Evolutionary conservation across 1,139 yeast genomes (phyloP), one percentile per base, ranked within the genome.

Genomic region (Debaryomyces nepalensis): DNA sequence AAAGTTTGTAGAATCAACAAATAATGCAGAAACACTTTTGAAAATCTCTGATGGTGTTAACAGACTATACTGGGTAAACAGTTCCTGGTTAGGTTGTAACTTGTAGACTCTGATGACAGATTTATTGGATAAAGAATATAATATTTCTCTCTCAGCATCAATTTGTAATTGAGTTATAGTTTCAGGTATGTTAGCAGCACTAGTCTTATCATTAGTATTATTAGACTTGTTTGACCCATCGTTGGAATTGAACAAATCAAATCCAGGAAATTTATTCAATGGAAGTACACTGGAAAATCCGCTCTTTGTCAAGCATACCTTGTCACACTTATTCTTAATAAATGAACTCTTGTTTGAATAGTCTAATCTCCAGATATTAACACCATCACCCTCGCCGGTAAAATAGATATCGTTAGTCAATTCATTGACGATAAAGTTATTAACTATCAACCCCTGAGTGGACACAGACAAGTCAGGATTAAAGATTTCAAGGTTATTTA

Each of bases 301-400:
- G 9, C 84, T 77, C 58, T 85, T 82, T 1, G 95, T 86, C 40
- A 85, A 73, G 58, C 97, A 88, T 23, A 84, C 80, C 60, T 89
- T 90, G 50, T 82, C 83, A 58, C 96, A 88, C 54, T 83, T 85
- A 57, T 87, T 86, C 49, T 84, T 82, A 58, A 89, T 89, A 87
- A 97, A 93, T 39, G 89, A 85, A 36, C 91, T 93, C 26, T 86
- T 81, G 49, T 84, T 86, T n/a, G 91, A 79, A 59, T 95, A 95
- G 46, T 81, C 84, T 44, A 93, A 71, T 58, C 89, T 90, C 96
- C 97, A 93, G 37, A 95, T 74, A 53, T 91, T 83, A 34, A 78
- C 69, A 2, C 93, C 95, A 52, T 87, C 90, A 14, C 84, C 74
- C 48, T 78, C 73, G 9, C 96, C 96, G 14, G 87, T 75, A 60